Base-by-base conservation (phyloP, 768 basidiomycete species). In the Amanita rubescens region DNA sequence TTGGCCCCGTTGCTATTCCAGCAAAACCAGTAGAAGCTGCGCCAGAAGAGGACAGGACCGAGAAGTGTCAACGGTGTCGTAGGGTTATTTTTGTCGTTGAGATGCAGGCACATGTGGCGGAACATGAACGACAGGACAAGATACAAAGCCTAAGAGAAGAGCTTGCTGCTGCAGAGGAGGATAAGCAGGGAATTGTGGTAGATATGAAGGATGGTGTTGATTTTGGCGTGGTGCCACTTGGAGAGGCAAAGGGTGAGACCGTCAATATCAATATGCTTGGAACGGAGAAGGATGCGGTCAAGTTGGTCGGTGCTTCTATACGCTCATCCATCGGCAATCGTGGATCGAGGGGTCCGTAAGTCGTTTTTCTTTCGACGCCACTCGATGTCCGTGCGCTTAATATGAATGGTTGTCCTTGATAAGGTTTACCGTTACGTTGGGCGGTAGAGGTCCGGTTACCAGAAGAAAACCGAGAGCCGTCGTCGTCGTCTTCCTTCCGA, bases 151-250 rank as follows among this genome's bases (percentile, higher is more conserved):
- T 62, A 15, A 49, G 67, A n/a, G 66, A 67, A 1, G 68, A 68
- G 17, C 60, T 75, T 7, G 73, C 69, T 5, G 68, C 69, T 32
- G 71, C 78, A 0, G 71, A 74, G 42, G 65, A 67, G 27, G 76
- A 82, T 60, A 79, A 78, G 52, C 65, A 76, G 34, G 76, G 73
- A 1, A 63, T 80, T 11, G 62, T 60, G 5, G 73, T 83, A 24
- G 68, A 62, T 39, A 64, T 62, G 24, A 61, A 69, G 27, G 66
- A 65, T 5, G 76, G 72, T 1, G 39, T 80, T 5, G 68, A 80
- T 62, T 78, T 81, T 57, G 78, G 74, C 3, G 63, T 81, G 39
- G 56, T 81, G 20, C 72, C 73, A 24, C 27, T 32, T 15, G 51
- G 41, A 20, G 15, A 34, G 1, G 30, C 41, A 2, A 66, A 68